A percentile compares a stretch with the other conserved stretches of the same genome.
phyloP scores from a whole-genome alignment of 2,329 filamentous ascomycete genomes.

The Fusarium falciforme region DNA sequence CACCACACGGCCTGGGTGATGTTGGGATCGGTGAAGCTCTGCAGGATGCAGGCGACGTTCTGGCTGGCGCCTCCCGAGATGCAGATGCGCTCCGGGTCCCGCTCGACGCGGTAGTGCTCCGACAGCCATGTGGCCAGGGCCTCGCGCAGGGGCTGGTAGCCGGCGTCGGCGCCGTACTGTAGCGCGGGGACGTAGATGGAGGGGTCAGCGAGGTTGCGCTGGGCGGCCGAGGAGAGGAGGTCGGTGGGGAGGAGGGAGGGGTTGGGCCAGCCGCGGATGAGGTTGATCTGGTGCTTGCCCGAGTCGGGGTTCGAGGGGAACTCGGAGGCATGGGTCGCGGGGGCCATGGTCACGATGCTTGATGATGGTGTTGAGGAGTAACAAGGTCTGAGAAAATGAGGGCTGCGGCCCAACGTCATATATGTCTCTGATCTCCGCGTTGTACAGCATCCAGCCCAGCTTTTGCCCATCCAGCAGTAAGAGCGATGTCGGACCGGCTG shows the following conservation, averaged over 20 bases:
- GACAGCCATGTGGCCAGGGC: conserved; percentile 78
- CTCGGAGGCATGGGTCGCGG: conserved; percentile 23
- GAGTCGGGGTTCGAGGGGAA: conserved; percentile 35
- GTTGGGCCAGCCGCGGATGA: conserved; percentile 76
- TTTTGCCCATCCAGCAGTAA: neutral
- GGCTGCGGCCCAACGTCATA: neutral
- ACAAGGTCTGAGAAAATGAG: neutral
- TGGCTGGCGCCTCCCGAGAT: conserved; percentile 89
- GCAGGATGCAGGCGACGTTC: conserved; percentile 80
- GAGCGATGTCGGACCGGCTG: conserved; percentile 39
- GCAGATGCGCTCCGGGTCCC: conserved; percentile 72
- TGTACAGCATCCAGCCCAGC: neutral
- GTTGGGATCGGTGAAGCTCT: conserved; percentile 82
- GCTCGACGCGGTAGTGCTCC: conserved; percentile 63
- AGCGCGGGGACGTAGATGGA: conserved; percentile 71
- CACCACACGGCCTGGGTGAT: conserved; percentile 84
- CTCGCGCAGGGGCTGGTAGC: conserved; percentile 76
- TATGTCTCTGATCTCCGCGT: neutral
- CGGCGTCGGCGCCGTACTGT: conserved; percentile 82
- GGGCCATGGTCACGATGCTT: neutral
- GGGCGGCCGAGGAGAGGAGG: conserved; percentile 70
- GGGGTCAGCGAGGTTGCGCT: conserved; percentile 70
- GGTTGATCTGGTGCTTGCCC: conserved; percentile 65
- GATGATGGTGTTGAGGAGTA: conserved; percentile 14
- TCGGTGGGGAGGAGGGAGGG: conserved; percentile 71